A percentile compares a stretch with the other conserved stretches of the same genome.
These are phyloP conservation scores for Tetradesmus lagerheimii DNA, from an alignment of 139 green algal genomes.

Conservation along the genomic window DNA sequence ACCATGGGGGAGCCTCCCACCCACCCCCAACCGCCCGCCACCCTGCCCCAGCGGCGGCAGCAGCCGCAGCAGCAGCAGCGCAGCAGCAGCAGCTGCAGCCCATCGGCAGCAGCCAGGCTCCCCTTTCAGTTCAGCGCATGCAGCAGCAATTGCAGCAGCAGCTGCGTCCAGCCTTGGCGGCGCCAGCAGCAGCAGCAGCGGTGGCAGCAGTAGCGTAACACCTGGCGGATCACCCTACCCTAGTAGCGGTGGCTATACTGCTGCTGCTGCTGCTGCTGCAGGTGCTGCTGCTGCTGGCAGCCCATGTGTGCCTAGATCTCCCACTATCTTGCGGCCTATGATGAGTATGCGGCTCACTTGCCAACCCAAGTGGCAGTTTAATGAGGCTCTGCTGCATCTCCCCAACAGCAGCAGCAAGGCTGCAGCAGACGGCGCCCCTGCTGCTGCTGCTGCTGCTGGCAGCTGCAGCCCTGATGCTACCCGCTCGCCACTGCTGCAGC, in stretches of 20 bases:
- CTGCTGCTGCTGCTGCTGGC: neutral
- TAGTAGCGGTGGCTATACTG: neutral
- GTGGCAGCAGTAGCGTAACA: neutral
- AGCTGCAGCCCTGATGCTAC: neutral
- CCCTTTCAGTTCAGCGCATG: neutral
- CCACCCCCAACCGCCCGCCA: neutral
- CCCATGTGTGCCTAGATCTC: neutral
- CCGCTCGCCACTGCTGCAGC: neutral
- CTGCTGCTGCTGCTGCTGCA: neutral
- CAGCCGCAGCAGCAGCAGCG: neutral
- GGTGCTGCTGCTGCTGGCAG: neutral
- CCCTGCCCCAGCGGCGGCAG: neutral
- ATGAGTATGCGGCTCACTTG: slow-evolving; percentile 35
- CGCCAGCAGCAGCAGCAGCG: neutral
- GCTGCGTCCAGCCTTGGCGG: neutral
- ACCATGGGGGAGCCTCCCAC: neutral
- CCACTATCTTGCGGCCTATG: neutral
- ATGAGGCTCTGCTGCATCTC: neutral
- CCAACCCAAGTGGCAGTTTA: slow-evolving; percentile 18
- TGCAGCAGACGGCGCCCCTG: neutral
- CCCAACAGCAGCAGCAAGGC: neutral
- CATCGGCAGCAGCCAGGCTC: neutral
- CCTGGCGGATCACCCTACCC: neutral
- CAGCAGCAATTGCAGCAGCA: neutral
- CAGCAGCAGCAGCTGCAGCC: neutral